Conservation (phyloP, 1,284 basidiomycete genomes). For the Blastosporella zonata region DNA sequence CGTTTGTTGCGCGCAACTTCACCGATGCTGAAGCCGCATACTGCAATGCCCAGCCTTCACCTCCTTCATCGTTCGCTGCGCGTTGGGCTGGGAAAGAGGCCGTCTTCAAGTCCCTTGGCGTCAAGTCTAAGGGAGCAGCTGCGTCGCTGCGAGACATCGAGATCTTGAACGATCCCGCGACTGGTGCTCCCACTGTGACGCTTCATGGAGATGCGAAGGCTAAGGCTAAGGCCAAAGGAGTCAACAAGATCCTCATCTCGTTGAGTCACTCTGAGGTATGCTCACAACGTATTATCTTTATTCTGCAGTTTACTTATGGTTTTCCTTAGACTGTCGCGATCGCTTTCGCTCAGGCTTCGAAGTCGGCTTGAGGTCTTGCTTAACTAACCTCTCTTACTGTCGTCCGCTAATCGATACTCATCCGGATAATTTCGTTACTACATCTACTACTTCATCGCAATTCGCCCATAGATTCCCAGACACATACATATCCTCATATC, state of each 20-base stretch:
- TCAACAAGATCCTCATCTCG: conserved; percentile 79
- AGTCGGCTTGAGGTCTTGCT: conserved; percentile 20
- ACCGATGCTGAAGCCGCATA: conserved; percentile 86
- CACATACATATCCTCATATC: conserved; percentile 7
- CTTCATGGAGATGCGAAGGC: conserved; percentile 82
- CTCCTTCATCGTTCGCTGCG: conserved; percentile 88
- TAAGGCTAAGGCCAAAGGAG: conserved; percentile 72
- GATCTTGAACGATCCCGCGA: conserved; percentile 69
- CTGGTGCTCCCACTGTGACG: conserved; percentile 70
- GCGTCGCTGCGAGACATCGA: conserved; percentile 97
- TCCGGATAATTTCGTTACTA: conserved; percentile 13
- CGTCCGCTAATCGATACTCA: conserved; percentile 9
- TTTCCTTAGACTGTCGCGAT: conserved; percentile 66
- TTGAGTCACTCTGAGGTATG: conserved; percentile 89
- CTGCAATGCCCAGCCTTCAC: conserved; percentile 85
- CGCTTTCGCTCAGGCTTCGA: conserved; percentile 73
- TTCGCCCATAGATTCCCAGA: conserved; percentile 13
- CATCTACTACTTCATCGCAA: conserved; percentile 16
- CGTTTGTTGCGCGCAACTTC: conserved; percentile 91
- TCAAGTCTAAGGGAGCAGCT: conserved; percentile 87
- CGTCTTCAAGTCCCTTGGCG: conserved; percentile 96
- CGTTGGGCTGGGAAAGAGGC: conserved; percentile 99
- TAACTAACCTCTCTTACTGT: not conserved
- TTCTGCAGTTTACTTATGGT: conserved; percentile 18
- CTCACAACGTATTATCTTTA: not conserved